Evolutionary conservation across 805 yeast genomes (phyloP).

Genomic region (Candida awuae): DNA sequence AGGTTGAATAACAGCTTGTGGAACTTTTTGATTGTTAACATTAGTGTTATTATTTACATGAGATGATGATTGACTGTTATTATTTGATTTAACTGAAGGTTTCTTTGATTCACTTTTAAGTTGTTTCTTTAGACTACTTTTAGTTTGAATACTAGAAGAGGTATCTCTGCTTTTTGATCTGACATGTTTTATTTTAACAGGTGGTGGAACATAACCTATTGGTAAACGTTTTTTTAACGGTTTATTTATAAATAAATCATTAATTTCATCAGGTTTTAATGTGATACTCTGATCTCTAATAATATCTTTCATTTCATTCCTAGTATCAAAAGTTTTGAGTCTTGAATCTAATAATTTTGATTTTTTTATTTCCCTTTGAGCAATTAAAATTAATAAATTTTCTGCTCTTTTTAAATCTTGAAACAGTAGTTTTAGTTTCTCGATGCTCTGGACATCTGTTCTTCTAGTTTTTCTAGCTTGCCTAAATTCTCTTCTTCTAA

Average conservation of each 20-base stretch:
- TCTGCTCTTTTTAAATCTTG: constrained; percentile 72
- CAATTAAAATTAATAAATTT: constrained; percentile 57
- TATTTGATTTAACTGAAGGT: background rate
- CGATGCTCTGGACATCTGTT: constrained; percentile 85
- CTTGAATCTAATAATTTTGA: constrained; percentile 57
- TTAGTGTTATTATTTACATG: constrained; percentile 1
- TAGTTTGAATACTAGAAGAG: background rate
- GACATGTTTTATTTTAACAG: constrained; percentile 6
- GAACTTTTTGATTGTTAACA: constrained; percentile 1
- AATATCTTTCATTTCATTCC: constrained; percentile 62
- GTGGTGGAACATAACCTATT: constrained; percentile 11
- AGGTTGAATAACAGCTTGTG: constrained; percentile 52
- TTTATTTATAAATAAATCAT: constrained; percentile 51
- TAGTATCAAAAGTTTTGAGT: constrained; percentile 56
- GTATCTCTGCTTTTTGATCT: constrained; percentile 12
- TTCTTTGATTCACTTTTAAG: constrained; percentile 1
- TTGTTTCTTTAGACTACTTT: background rate
- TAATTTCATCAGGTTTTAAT: constrained; percentile 57
- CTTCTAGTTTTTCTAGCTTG: constrained; percentile 95
- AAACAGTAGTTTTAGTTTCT: constrained; percentile 65
- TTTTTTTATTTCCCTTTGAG: constrained; percentile 64
- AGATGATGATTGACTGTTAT: background rate
- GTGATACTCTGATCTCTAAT: constrained; percentile 70
- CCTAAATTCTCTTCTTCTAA: constrained; percentile 89
- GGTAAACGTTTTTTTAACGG: constrained; percentile 58